Percentiles rank a stretch among this genome's conserved stretches.
Evolutionary conservation across 352 stramenopile species (phyloP).

Genomic region (Pythium sukuiense): DNA sequence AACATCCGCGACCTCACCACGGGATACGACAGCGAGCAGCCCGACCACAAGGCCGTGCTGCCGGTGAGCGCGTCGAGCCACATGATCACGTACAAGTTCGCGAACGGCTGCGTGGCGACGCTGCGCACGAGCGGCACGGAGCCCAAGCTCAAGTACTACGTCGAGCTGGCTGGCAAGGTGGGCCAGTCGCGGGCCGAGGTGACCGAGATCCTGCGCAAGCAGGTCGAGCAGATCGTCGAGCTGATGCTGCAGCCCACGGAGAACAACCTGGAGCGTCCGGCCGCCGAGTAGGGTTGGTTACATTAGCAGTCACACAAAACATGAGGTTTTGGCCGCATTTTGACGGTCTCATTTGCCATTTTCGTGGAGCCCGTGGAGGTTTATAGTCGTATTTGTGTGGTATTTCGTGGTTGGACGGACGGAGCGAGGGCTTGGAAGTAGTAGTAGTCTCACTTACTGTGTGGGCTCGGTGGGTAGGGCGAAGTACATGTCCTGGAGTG

Average conservation of each 20-base stretch:
- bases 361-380: too few relatives aligned
- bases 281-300: constrained; percentile 26
- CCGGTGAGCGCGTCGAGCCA: constrained; percentile 91
- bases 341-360: too few relatives aligned
- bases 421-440: background rate
- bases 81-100: constrained; percentile 98
- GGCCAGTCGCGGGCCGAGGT: constrained; percentile 69
- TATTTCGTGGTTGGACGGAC: background rate
- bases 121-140: constrained; percentile 98
- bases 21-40: constrained; percentile 83
- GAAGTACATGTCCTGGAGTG: constrained; percentile 84
- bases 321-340: too few relatives aligned
- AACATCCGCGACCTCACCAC: constrained; percentile 89
- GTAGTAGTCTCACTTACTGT: background rate
- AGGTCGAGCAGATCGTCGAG: constrained; percentile 77
- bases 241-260: constrained; percentile 80
- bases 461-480: constrained; percentile 40
- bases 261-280: constrained; percentile 71
- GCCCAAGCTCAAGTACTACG: constrained; percentile 99
- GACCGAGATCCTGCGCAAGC: constrained; percentile 45
- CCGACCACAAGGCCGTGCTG: constrained; percentile 90
- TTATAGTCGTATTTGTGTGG: constrained; percentile 13
- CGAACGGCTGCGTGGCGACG: constrained; percentile 95
- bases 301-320: too few relatives aligned
- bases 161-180: constrained; percentile 86